These are phyloP conservation scores for Lactarius trivialis DNA, from an alignment of 768 basidiomycete species.

Conservation along the genomic window DNA sequence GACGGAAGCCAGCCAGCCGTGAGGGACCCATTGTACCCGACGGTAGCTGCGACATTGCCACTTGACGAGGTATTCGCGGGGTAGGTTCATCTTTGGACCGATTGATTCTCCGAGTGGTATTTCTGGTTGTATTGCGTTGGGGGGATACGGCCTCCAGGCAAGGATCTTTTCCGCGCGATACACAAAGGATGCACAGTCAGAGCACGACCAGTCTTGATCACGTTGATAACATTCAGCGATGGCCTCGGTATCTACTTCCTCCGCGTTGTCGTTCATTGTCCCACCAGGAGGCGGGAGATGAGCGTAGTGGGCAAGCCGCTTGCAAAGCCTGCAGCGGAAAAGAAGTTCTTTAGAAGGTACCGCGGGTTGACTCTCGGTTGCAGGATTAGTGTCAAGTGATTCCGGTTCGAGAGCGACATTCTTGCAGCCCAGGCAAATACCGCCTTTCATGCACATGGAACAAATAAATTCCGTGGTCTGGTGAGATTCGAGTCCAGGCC, in stretches of 20 bases:
- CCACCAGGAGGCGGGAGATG: conserved; percentile 52
- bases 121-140: conserved; percentile 50
- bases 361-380: background rate
- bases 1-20: conserved; percentile 81
- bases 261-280: conserved; percentile 29
- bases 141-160: conserved; percentile 84
- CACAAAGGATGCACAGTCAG: conserved; percentile 67
- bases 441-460: conserved; percentile 65
- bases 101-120: conserved; percentile 35
- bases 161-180: conserved; percentile 77
- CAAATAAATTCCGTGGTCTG: conserved; percentile 79
- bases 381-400: background rate
- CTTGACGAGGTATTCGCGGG: conserved; percentile 92
- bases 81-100: conserved; percentile 54
- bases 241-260: conserved; percentile 29
- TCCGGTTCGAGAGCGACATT: conserved; percentile 49
- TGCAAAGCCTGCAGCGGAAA: conserved; percentile 81
- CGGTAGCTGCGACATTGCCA: conserved; percentile 78
- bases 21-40: conserved; percentile 82
- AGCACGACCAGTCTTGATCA: conserved; percentile 56
- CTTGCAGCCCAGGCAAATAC: conserved; percentile 71
- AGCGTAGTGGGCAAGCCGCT: conserved; percentile 73
- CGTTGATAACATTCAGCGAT: conserved; percentile 60
- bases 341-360: conserved; percentile 40
- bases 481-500: conserved; percentile 24